These are phyloP conservation scores for Lepidium campestre DNA, from an alignment of 441 rosid species.

Conservation along the genomic window DNA sequence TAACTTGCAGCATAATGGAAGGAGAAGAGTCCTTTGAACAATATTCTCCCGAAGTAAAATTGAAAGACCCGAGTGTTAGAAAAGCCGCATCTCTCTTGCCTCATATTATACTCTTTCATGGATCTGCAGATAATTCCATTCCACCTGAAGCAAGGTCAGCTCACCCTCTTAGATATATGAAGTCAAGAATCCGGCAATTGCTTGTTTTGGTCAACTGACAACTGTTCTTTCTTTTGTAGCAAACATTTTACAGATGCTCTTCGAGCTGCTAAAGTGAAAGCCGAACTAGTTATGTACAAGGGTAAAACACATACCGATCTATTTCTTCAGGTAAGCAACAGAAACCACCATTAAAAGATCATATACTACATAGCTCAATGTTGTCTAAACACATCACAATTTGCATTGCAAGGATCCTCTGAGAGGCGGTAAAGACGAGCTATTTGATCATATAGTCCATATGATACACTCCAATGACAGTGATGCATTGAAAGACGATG, in stretches of 20 bases:
- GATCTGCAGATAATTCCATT: conserved; percentile 58
- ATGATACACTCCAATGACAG: conserved; percentile 56
- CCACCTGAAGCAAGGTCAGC: conserved; percentile 69
- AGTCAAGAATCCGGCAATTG: neutral
- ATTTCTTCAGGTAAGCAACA: conserved; percentile 56
- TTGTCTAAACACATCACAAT: neutral
- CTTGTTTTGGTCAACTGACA: too few relatives aligned
- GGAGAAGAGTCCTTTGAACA: conserved; percentile 55
- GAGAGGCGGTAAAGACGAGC: conserved; percentile 85
- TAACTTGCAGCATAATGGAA: conserved; percentile 59
- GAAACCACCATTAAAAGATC: neutral
- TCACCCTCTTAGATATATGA: neutral
- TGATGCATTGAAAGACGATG: conserved; percentile 64
- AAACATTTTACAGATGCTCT: conserved; percentile 47
- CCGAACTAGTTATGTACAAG: conserved; percentile 38
- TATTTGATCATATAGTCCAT: conserved; percentile 60
- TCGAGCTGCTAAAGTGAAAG: conserved; percentile 38
- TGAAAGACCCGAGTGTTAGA: conserved; percentile 36
- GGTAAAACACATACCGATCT: conserved; percentile 73
- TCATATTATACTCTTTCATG: conserved; percentile 59
- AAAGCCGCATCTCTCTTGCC: conserved; percentile 49
- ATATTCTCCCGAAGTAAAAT: conserved; percentile 55
- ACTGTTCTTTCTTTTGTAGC: conserved; percentile 37
- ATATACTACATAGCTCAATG: neutral
- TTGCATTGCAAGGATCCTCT: conserved; percentile 70